These are phyloP conservation scores for Phellinidium pouzarii DNA, from an alignment of 1,284 basidiomycete species.

Conservation along the genomic window DNA sequence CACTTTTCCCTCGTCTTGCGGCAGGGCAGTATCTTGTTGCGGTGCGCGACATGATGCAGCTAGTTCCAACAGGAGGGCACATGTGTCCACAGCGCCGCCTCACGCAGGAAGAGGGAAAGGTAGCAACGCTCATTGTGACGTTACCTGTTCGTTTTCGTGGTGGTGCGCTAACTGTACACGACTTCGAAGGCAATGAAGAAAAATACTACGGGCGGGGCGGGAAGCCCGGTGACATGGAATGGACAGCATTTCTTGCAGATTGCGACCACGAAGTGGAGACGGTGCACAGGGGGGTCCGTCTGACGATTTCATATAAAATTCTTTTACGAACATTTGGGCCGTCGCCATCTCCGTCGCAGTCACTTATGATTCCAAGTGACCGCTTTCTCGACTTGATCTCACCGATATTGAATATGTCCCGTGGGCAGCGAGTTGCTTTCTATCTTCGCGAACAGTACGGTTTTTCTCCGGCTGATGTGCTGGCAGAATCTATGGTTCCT, in stretches of 20 bases:
- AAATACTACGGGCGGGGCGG: constrained; percentile 55
- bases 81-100: constrained; percentile 48
- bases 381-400: constrained; percentile 62
- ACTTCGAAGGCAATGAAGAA: constrained; percentile 52
- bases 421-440: constrained; percentile 65
- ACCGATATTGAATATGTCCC: constrained; percentile 60
- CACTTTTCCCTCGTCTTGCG: constrained; percentile 62
- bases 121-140: constrained; percentile 65
- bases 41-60: constrained; percentile 60
- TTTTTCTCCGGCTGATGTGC: constrained; percentile 62
- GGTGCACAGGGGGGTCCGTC: constrained; percentile 60
- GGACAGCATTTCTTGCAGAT: constrained; percentile 66
- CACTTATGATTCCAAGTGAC: constrained; percentile 65
- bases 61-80: constrained; percentile 53
- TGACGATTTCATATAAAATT: constrained; percentile 65
- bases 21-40: constrained; percentile 63
- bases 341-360: constrained; percentile 43
- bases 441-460: constrained; percentile 63
- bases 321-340: constrained; percentile 62
- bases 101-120: constrained; percentile 53
- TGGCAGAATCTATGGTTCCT: constrained; percentile 65
- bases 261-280: constrained; percentile 68
- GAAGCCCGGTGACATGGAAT: constrained; percentile 61
- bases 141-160: constrained; percentile 68
- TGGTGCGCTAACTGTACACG: constrained; percentile 53